These are phyloP conservation scores for Bacidia rubella DNA, from an alignment of 495 filamentous ascomycete species.

Conservation along the genomic window DNA sequence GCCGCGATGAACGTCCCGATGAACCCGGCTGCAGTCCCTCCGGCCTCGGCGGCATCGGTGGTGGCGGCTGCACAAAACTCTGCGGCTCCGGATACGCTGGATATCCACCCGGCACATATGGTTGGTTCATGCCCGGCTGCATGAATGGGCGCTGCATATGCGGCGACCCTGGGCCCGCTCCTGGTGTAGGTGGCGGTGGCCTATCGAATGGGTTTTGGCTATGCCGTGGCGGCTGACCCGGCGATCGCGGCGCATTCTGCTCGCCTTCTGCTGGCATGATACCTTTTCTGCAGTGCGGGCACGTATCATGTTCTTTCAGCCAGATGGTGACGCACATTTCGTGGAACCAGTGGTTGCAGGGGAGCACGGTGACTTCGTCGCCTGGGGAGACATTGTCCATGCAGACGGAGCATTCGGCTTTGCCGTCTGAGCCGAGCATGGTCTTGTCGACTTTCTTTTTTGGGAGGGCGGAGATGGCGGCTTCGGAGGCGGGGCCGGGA, in stretches of 20 bases:
- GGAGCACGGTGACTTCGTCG: slow-evolving; percentile 63
- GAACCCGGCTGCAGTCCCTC: background rate
- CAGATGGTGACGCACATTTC: slow-evolving; percentile 62
- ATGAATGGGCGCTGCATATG: slow-evolving; percentile 13
- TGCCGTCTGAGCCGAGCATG: slow-evolving; percentile 50
- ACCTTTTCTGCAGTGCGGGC: slow-evolving; percentile 70
- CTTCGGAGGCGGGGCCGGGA: slow-evolving; percentile 64
- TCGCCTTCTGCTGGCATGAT: slow-evolving; percentile 34
- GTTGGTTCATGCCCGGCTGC: slow-evolving; percentile 14
- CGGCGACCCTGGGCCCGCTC: no score
- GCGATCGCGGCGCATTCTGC: slow-evolving; percentile 8
- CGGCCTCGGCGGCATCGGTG: slow-evolving; percentile 3
- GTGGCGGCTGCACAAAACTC: slow-evolving; percentile 6
- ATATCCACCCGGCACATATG: slow-evolving; percentile 13
- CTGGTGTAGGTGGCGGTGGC: background rate
- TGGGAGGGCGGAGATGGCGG: slow-evolving; percentile 60
- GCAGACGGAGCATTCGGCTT: slow-evolving; percentile 80
- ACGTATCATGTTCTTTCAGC: slow-evolving; percentile 80
- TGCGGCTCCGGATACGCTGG: slow-evolving; percentile 11
- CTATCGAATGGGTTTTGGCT: slow-evolving; percentile 6
- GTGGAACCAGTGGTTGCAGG: slow-evolving; percentile 91
- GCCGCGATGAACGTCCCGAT: background rate
- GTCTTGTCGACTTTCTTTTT: slow-evolving; percentile 50
- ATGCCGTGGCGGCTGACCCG: slow-evolving; percentile 14
- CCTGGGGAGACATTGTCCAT: slow-evolving; percentile 72